Evolutionary conservation across 208 protist genomes (phyloP).

Genomic region (Endotrypanum monterogeii): DNA sequence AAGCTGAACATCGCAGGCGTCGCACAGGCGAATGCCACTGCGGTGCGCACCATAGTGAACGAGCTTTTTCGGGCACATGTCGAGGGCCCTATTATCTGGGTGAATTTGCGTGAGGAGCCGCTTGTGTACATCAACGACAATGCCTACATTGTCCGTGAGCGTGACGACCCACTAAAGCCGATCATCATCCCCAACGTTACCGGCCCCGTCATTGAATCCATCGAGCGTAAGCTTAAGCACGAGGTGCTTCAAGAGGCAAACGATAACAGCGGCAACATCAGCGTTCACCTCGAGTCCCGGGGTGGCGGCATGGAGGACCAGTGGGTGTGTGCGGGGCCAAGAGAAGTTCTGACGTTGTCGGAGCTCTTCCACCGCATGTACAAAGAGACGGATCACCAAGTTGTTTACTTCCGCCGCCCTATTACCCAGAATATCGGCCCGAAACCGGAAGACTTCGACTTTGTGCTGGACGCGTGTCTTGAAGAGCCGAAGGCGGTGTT

Average conservation of each 20-base stretch:
- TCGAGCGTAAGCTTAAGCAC: conserved; percentile 85
- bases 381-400: conserved; percentile 37
- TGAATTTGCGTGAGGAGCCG: conserved; percentile 89
- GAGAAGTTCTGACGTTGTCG: conserved; percentile 62
- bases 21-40: conserved; percentile 75
- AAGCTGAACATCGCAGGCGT: conserved; percentile 86
- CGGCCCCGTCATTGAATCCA: conserved; percentile 63
- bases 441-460: conserved; percentile 85
- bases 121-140: conserved; percentile 88
- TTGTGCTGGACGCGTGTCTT: conserved; percentile 77
- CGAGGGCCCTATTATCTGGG: conserved; percentile 77
- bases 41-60: conserved; percentile 78
- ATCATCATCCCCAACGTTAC: conserved; percentile 88
- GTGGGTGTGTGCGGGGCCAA: conserved; percentile 73
- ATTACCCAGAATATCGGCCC: conserved; percentile 84
- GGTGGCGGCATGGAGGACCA: conserved; percentile 83
- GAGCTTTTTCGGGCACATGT: conserved; percentile 69
- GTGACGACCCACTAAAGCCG: conserved; percentile 68
- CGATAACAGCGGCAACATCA: conserved; percentile 87
- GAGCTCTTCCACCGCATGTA: conserved; percentile 62
- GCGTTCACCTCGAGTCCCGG: conserved; percentile 64
- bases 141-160: conserved; percentile 85
- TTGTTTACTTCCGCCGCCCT: conserved; percentile 78
- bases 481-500: conserved; percentile 78
- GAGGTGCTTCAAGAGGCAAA: conserved; percentile 83